Conservation (phyloP, 148 eudicot genomes). For the Nepenthes mirabilis region DNA sequence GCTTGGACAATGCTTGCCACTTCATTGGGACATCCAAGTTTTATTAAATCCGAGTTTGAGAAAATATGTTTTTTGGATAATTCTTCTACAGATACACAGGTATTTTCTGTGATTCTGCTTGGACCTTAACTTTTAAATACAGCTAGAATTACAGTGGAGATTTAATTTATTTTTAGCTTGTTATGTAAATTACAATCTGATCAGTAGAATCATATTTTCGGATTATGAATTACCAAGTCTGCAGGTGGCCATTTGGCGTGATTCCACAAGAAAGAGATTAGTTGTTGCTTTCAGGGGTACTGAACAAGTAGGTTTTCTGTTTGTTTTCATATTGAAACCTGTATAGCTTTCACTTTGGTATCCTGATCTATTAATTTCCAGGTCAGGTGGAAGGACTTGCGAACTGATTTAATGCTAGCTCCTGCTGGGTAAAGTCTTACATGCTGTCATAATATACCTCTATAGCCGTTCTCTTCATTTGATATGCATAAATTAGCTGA, state of each 20-base stretch:
- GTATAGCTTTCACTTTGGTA: conserved; percentile 5
- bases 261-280: conserved; percentile 57
- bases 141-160: background rate
- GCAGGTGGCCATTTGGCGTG: conserved; percentile 99
- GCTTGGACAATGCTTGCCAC: conserved; percentile 99
- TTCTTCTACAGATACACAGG: conserved; percentile 88
- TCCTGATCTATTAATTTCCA: conserved; percentile 28
- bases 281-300: conserved; percentile 98
- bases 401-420: conserved; percentile 82
- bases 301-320: conserved; percentile 67
- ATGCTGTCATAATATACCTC: too few species aligned
- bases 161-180: background rate
- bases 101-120: conserved; percentile 6
- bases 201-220: background rate
- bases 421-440: conserved; percentile 75
- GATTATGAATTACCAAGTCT: conserved; percentile 1
- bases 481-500: too few species aligned
- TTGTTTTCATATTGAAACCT: conserved; percentile 6
- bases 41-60: conserved; percentile 89
- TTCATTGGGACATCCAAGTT: conserved; percentile 82
- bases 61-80: conserved; percentile 93
- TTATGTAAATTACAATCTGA: background rate
- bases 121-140: background rate
- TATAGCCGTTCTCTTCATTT: too few species aligned
- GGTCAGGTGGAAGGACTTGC: conserved; percentile 91